These are phyloP conservation scores for Strigomonas galati DNA, from an alignment of 208 protist genomes.

Conservation along the genomic window DNA sequence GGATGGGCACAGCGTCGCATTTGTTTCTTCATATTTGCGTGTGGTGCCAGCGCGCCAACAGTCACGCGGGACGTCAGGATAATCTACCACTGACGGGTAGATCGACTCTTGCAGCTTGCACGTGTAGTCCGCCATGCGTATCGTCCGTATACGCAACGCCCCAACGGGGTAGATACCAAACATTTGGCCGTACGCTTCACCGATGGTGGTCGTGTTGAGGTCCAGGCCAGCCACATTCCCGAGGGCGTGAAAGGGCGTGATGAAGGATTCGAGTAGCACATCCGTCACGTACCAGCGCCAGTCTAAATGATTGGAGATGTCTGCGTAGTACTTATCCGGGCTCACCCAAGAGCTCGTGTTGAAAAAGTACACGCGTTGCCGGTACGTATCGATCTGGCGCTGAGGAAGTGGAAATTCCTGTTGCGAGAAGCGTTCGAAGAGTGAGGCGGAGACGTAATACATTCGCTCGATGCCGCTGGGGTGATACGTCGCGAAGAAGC, in stretches of 20 bases:
- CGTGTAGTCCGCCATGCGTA: constrained; percentile 17
- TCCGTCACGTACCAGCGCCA: constrained; percentile 9
- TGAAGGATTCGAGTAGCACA: background rate
- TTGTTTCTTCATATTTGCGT: background rate
- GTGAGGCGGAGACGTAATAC: constrained; percentile 17
- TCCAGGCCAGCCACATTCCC: background rate
- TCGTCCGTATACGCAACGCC: constrained; percentile 28
- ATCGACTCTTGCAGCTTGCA: constrained; percentile 19
- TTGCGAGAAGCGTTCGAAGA: constrained; percentile 19
- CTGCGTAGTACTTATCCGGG: constrained; percentile 18
- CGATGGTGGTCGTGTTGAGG: background rate
- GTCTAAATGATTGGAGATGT: constrained; percentile 12
- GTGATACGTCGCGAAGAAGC: constrained; percentile 28
- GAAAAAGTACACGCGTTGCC: constrained; percentile 10
- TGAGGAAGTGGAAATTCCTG: constrained; percentile 15
- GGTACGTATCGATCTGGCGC: constrained; percentile 14
- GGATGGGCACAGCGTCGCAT: constrained; percentile 1
- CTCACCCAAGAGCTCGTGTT: constrained; percentile 7
- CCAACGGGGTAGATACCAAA: constrained; percentile 18
- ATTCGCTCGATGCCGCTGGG: constrained; percentile 5
- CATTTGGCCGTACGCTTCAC: constrained; percentile 1
- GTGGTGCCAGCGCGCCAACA: background rate
- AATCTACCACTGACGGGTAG: constrained; percentile 1
- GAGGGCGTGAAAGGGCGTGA: background rate
- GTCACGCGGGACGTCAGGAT: background rate